Conservation (phyloP, 352 stramenopile genomes). For the Globisporangium carolinianum region DNA sequence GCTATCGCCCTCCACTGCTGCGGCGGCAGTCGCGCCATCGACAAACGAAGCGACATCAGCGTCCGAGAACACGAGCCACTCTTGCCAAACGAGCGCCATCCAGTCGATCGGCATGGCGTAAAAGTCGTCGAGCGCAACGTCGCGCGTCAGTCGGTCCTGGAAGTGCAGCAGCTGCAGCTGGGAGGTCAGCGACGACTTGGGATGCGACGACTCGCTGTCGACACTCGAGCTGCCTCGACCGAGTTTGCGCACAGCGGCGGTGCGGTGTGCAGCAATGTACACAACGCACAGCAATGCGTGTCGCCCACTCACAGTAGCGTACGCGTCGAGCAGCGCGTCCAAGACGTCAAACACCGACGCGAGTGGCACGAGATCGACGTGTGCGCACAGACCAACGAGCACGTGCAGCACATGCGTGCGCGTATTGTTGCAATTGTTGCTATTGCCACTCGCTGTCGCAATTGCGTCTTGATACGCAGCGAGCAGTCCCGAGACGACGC, state of each 20-base stretch:
- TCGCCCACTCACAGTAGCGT: conserved; percentile 5
- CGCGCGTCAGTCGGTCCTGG: conserved; percentile 26
- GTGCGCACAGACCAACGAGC: conserved; percentile 30
- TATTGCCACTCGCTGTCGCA: too few species aligned
- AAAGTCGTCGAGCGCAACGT: conserved; percentile 33
- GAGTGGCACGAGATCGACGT: conserved; percentile 32
- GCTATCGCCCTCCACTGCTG: neutral
- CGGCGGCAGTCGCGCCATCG: conserved; percentile 11
- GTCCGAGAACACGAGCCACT: conserved; percentile 37
- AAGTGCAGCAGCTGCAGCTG: conserved; percentile 17
- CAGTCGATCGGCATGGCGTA: conserved; percentile 44
- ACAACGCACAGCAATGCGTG: conserved; percentile 25
- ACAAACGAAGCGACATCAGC: conserved; percentile 36
- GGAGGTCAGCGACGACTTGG: neutral
- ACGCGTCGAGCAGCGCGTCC: conserved; percentile 17
- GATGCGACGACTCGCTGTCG: too few species aligned
- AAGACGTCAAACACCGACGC: conserved; percentile 22
- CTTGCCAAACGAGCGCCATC: conserved; percentile 42
- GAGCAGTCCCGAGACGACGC: conserved; percentile 19
- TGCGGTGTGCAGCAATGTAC: conserved; percentile 32
- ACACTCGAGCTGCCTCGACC: too few species aligned
- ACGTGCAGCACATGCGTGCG: conserved; percentile 16
- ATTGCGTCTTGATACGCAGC: neutral
- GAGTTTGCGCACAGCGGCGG: conserved; percentile 2
- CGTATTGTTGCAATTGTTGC: neutral